Evolutionary conservation across 805 yeast species (phyloP), one percentile per base, ranked within the genome.

Genomic region (Cyberlindnera euphorbiiphila): DNA sequence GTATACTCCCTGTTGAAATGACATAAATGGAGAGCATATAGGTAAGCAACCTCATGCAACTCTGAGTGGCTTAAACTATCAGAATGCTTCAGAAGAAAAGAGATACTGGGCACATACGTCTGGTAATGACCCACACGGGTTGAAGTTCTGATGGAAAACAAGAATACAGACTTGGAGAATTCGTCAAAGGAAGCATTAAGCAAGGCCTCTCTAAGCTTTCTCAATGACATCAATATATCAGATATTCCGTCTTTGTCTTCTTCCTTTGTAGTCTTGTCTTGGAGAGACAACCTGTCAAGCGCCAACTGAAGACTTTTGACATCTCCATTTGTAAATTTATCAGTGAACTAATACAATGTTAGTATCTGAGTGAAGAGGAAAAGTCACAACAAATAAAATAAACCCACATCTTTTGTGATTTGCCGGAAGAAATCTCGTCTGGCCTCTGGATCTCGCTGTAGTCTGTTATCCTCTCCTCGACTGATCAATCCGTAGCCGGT

Each of bases 161-260:
- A 39, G 44, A 67, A 73, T 12, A 78, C 81, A 15, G 59, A 50
- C 29, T 62, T 64, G 4, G 71, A 45, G 39, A 77, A 76, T 12
- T 62, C 64, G 35, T 64, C 66, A 0, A 71, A 62, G 12, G 47
- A 42, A 4, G 50, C 37, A 23, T 56, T 57, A 13, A 79, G 50
- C 18, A 78, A 50, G 3, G 82, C 72, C 50, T 79, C 85, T 38
- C 86, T 47, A 6, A 79, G 59, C 42, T 77, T 78, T 26, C 85
- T 47, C 25, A 68, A 55, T 13, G 63, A 54, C 65, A 68, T 55
- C 19, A 69, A 46, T 4, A 62, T 56, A 8, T 56, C 44, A 29
- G 41, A 27, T 12, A 36, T 16, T 20, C 34, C 31, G 29, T 42
- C 40, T 18, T 33, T 30, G 20, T 37, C 36, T 28, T 43, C 43